Percentiles rank a stretch among this genome's conserved stretches.
These are phyloP conservation scores for Przewalskia tangutica DNA, from an alignment of 257 asterid species.

Conservation along the genomic window DNA sequence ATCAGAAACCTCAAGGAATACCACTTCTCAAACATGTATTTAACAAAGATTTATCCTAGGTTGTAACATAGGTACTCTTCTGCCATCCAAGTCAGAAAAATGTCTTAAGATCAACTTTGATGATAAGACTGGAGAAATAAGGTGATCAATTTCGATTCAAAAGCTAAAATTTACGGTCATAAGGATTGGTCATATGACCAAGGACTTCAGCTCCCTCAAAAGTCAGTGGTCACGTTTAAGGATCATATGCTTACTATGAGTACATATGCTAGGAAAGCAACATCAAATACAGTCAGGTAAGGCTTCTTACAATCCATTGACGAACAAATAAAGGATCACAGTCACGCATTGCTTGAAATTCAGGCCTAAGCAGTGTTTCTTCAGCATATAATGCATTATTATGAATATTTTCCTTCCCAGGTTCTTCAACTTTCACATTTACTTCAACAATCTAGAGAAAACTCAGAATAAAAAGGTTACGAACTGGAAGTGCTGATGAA, in stretches of 20 bases:
- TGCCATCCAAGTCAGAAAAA: neutral
- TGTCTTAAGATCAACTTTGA: neutral
- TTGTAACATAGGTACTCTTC: neutral
- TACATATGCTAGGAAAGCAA: neutral
- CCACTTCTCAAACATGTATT: neutral
- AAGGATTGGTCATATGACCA: neutral
- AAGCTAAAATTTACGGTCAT: neutral
- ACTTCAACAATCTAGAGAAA: constrained; percentile 76
- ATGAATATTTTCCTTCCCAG: constrained; percentile 81
- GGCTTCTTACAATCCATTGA: constrained; percentile 84
- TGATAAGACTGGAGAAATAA: neutral
- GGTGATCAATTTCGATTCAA: neutral
- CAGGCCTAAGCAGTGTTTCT: constrained; percentile 79
- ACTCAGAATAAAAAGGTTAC: neutral
- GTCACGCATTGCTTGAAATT: constrained; percentile 86
- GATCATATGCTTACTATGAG: neutral
- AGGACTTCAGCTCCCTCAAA: neutral
- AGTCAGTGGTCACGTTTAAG: neutral
- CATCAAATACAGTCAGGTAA: neutral
- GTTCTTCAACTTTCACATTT: constrained; percentile 83
- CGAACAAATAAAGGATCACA: constrained; percentile 88
- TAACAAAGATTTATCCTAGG: neutral
- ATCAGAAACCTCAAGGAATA: neutral
- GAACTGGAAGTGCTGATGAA: too few relatives aligned
- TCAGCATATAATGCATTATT: constrained; percentile 89